Base-by-base conservation (phyloP, 2,329 filamentous ascomycete species). In the Xylariaceae sp. region DNA sequence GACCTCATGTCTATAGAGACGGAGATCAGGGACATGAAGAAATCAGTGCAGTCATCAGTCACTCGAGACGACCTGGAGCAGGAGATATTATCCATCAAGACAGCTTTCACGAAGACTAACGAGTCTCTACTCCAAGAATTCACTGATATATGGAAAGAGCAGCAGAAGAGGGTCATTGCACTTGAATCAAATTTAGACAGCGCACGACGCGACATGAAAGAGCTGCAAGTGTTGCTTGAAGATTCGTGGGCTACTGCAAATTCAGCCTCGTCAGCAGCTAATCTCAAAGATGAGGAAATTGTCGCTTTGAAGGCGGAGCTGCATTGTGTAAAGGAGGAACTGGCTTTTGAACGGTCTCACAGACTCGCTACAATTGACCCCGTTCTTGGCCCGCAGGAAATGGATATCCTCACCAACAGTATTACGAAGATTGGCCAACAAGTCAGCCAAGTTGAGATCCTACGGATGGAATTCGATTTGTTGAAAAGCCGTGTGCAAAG, bases 401-500 rank as follows among this genome's bases (percentile, higher is more conserved):
- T 78, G 8, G 75, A 77, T 51, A 75, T 77, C 8, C 69, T 77
- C 35, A 71, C 74, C 1, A 72, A 62, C 56, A 76, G 67, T 57
- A 73, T 77, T 34, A 70, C 74, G 42, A 76, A 73, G 57, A 73
- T 77, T 30, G 70, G 73, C 11, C 70, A 71, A 60, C 70, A 71
- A 42, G 73, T 74, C 18, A 75, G 69, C 56, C 72, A 75, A 54
- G 69, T 77, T 8, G 75, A 77, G 55, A 71, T 68, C 6, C 64
- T 77, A 18, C 73, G 75, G 63, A 78, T 77, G 74, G 76, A 77
- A 58, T 70, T 77, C 48, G 70, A 76, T 47, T 68, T 78, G 1
- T 69, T 77, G 56, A 75, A 74, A 61, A 70, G 70, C 3, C 68
- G 74, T 6, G 57, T 77, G 3, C 71, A 74, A 56, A 68, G 72